A percentile compares a stretch with the other conserved stretches of the same genome.
Evolutionary conservation across 108 stramenopile species (phyloP).

Genomic region (Fragilaria radians): DNA sequence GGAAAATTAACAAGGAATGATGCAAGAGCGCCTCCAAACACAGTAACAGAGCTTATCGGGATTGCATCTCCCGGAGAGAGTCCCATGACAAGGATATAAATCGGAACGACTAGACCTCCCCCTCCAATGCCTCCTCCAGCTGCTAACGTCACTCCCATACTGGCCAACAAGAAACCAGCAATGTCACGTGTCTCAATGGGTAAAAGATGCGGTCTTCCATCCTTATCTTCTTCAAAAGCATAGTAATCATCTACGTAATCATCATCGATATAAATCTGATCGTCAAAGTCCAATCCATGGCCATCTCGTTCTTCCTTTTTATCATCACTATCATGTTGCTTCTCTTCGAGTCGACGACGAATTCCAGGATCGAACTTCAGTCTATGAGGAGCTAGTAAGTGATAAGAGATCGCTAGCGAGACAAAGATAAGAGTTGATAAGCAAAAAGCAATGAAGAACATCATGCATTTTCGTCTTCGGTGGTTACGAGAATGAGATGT

Average conservation of each 20-base stretch:
- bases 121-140: conserved; percentile 92
- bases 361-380: too few relatives aligned
- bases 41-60: conserved; percentile 87
- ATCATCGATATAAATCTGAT: conserved; percentile 8
- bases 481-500: too few relatives aligned
- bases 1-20: conserved; percentile 71
- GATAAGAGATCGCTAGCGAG: too few relatives aligned
- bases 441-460: too few relatives aligned
- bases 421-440: too few relatives aligned
- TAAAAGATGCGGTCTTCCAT: conserved; percentile 12
- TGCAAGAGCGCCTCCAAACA: conserved; percentile 85
- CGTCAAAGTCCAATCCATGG: conserved; percentile 1
- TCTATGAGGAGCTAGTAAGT: too few relatives aligned
- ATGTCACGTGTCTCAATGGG: conserved; percentile 53
- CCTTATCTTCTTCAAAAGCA: conserved; percentile 9
- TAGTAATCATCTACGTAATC: conserved; percentile 17
- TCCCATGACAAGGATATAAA: conserved; percentile 85
- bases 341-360: not conserved
- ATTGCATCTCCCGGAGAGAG: conserved; percentile 88
- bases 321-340: not conserved
- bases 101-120: conserved; percentile 86
- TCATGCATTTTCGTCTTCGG: too few relatives aligned
- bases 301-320: not conserved
- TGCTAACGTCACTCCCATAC: conserved; percentile 84
- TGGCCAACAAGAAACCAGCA: conserved; percentile 65